Evolutionary conservation across 1,284 basidiomycete species (phyloP), one percentile per base, ranked within the genome.

Genomic region (Boletus mariae): DNA sequence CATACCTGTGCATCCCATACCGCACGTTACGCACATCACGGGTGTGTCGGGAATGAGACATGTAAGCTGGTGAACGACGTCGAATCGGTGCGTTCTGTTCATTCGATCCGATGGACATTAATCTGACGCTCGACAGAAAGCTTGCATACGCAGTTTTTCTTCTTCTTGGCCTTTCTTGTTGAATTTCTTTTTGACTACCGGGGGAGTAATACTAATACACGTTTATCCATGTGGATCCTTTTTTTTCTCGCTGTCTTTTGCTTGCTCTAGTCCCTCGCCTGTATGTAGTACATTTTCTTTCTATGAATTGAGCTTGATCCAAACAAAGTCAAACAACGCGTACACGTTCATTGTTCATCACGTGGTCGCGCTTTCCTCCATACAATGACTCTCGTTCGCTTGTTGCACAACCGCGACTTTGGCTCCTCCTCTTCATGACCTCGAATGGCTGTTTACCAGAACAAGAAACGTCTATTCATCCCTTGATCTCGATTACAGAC

Each of bases 11-110:
- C 63, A 67, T 45, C 49, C 63, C 5, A 38, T 66, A 20, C 49
- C 59, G 35, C 20, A 26, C 63, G 40, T 51, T 25, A 12, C 53
- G 4, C 47, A 63, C 11, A 65, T 64, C 17, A 58, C 63, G 10
- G 64, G 63, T 7, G 37, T 43, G 25, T 57, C 63, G 4, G 63
- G 63, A 20, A 68, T 64, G 63, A 51, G 65, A 46, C 63, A 64
- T 34, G 64, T 56, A 29, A 64, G 49, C 26, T 64, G 63, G 63
- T 64, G 57, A 64, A 45, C 5, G 1, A 23, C 5, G 38, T 50
- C 15, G 61, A 53, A 35, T 29, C 32, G 50, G 63, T 54, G 12
- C 28, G 52, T 60, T 20, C 45, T 45, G 5, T 20, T 45, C 5
- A 9, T 37, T 38, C 2, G 6, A n/a, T 32, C n/a, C 0, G 31